Conservation (phyloP, 2,329 filamentous ascomycete genomes). For the Rutstroemia sp. region DNA sequence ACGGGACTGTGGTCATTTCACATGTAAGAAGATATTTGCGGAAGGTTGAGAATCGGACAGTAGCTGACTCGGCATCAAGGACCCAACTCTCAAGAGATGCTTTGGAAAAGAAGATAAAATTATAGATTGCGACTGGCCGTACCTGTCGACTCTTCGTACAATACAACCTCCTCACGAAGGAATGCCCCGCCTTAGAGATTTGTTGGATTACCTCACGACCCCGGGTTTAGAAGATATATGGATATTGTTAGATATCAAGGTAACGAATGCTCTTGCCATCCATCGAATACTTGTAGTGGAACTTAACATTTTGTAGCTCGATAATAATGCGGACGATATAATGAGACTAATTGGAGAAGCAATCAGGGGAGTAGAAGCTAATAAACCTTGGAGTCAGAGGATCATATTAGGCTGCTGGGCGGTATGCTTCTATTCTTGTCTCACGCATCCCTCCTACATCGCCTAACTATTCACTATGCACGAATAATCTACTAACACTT, state of each 20-base stretch:
- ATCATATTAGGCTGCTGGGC: conserved; percentile 81
- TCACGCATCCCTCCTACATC: neutral
- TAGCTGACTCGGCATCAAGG: conserved; percentile 38
- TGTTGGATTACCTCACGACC: conserved; percentile 63
- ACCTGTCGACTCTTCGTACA: conserved; percentile 63
- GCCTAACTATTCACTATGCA: neutral
- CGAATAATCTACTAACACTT: conserved; percentile 7
- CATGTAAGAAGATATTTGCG: conserved; percentile 47
- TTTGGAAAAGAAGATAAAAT: conserved; percentile 70
- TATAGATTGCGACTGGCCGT: conserved; percentile 68
- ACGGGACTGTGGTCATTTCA: conserved; percentile 77
- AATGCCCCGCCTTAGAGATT: conserved; percentile 68
- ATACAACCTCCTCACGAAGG: conserved; percentile 57
- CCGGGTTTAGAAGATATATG: conserved; percentile 63
- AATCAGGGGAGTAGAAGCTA: conserved; percentile 44
- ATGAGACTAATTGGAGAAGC: conserved; percentile 61
- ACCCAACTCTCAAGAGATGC: conserved; percentile 70
- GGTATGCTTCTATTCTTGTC: conserved; percentile 33
- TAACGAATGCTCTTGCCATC: conserved; percentile 30
- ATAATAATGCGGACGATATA: conserved; percentile 64
- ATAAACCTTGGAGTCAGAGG: conserved; percentile 60
- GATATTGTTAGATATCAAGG: conserved; percentile 85
- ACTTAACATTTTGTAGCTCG: conserved; percentile 39
- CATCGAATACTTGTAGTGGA: neutral
- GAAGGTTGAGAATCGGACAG: neutral